A percentile compares a stretch with the other conserved stretches of the same genome.
Evolutionary conservation across 495 filamentous ascomycete species (phyloP).

Genomic region (Daldinia vernicosa): DNA sequence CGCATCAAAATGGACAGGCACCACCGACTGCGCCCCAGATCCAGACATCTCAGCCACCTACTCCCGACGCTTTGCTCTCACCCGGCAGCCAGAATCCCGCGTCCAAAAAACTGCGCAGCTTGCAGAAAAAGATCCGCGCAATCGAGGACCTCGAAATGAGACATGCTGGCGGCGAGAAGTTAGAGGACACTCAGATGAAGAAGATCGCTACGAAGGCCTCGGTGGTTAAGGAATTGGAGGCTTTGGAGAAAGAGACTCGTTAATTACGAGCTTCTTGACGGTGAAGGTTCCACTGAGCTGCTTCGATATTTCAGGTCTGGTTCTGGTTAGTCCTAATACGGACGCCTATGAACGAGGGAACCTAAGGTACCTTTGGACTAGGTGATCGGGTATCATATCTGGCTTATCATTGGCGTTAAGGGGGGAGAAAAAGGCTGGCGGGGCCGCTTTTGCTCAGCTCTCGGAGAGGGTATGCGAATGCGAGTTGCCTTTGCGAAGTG

Average conservation of each 20-base stretch:
- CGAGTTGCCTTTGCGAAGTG: neutral
- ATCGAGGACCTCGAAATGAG: constrained; percentile 99
- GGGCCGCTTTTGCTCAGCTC: constrained; percentile 9
- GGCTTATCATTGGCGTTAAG: constrained; percentile 28
- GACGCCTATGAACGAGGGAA: constrained; percentile 15
- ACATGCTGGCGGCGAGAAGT: constrained; percentile 89
- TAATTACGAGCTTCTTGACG: neutral
- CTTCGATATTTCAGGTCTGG: constrained; percentile 17
- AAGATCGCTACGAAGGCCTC: constrained; percentile 90
- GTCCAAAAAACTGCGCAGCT: constrained; percentile 85
- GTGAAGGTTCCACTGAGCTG: neutral
- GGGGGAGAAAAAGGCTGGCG: constrained; percentile 18
- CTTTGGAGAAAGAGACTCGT: constrained; percentile 51
- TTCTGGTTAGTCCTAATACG: constrained; percentile 34
- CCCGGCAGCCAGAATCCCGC: constrained; percentile 62
- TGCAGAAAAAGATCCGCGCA: constrained; percentile 95
- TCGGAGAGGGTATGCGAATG: neutral
- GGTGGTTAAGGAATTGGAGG: constrained; percentile 82
- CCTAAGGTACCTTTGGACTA: constrained; percentile 21
- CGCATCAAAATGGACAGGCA: constrained; percentile 54
- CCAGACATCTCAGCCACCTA: constrained; percentile 45
- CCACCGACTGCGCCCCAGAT: constrained; percentile 35
- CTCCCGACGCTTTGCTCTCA: constrained; percentile 54
- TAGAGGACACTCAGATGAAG: constrained; percentile 98
- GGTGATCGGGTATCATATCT: constrained; percentile 3